phyloP scores from a whole-genome alignment of 495 filamentous ascomycete species.

The Aspergillus bridgeri region DNA sequence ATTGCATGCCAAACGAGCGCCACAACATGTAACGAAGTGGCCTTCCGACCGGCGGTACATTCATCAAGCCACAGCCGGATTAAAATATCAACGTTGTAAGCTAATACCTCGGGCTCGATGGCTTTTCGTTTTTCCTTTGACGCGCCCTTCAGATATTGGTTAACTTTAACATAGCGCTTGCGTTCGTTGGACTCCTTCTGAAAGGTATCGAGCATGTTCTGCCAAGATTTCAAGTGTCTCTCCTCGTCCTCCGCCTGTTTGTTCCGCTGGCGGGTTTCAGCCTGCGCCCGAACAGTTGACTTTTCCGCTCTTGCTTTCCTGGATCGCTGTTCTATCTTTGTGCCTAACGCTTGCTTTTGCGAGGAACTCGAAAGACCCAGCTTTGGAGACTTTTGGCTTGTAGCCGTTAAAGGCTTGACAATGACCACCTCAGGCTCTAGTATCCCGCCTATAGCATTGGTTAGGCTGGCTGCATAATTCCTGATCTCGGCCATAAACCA shows the following conservation, averaged over 20 bases:
- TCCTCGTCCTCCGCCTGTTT: neutral
- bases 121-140: slow-evolving; percentile 20
- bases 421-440: slow-evolving; percentile 59
- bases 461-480: slow-evolving; percentile 67
- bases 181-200: slow-evolving; percentile 25
- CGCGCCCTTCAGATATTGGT: slow-evolving; percentile 38
- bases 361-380: neutral
- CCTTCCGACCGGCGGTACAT: neutral
- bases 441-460: slow-evolving; percentile 56
- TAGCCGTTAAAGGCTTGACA: slow-evolving; percentile 14
- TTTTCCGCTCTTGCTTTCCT: neutral
- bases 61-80: slow-evolving; percentile 18
- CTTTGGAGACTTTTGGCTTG: neutral
- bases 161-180: slow-evolving; percentile 41
- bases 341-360: neutral
- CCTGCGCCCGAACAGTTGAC: slow-evolving; percentile 5
- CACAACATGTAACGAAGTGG: slow-evolving; percentile 1
- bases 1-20: slow-evolving; percentile 20
- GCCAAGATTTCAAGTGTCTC: slow-evolving; percentile 10
- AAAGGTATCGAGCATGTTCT: slow-evolving; percentile 13
- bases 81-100: slow-evolving; percentile 46
- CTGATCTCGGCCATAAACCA: slow-evolving; percentile 49
- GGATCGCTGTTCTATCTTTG: neutral
- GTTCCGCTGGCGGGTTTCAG: neutral
- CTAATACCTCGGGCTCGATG: slow-evolving; percentile 37